Base-by-base conservation (phyloP, 345 rosid genomes). In the Acer yangbiense region DNA sequence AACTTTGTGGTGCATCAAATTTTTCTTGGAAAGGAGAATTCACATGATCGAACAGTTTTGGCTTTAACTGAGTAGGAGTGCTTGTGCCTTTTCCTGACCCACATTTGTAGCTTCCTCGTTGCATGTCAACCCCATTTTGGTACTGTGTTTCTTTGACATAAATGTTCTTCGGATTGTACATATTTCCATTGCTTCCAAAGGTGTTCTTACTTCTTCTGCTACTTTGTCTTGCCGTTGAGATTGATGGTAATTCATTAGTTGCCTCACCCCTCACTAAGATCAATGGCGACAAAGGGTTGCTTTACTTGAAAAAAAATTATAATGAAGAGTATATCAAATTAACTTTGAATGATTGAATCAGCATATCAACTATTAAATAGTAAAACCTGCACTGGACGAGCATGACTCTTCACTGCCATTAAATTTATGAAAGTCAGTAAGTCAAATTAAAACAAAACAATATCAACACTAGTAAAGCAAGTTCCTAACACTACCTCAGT, bases 321-420 rank as follows among this genome's bases (percentile, higher is more conserved):
- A 27, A 68, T 60, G 48, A 58, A 67, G 61, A 39, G 17, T 57
- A 73, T 14, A 67, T 44, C 7, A 44, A 57, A 71, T 11, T 13
- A 60, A 64, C 6, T 21, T 70, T 77, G 57, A 54, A 54, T 16
- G 64, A 18, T 0, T 60, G 64, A 73, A 60, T 73, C 72, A 72
- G 44, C 44, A 64, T 60, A 27, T 27, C 65, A 25, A 68, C 67
- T 69, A 25, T 54, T 68, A 73, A 48, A 35, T 35, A 71, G 39
- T 75, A 35, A 72, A 77, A 94, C 98, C 97, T 91, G 97, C 94
- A 69, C 87, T 86, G 78, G 97, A 92, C 12, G 93, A 89, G 95
- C 92, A 86, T 35, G 98, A 94, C 83, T 92, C 97, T 79, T 90
- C 97, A 76, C 98, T 92, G 92, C 86, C 69, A 86, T 74, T 76